Base-by-base conservation (phyloP, 2,329 filamentous ascomycete genomes). In the Botrytis aclada region DNA sequence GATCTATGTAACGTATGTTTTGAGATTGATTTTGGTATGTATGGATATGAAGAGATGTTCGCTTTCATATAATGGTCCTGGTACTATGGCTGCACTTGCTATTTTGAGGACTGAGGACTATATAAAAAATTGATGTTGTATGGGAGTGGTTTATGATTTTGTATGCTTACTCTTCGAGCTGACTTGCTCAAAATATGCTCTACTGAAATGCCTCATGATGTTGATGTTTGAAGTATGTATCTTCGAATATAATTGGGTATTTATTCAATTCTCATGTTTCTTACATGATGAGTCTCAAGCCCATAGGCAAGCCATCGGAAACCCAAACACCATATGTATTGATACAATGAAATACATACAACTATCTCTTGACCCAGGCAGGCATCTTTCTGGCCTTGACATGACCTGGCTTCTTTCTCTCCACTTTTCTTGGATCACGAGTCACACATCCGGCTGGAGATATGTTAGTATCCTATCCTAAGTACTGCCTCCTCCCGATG, bases 361-460 rank as follows among this genome's bases (percentile, higher is more conserved):
- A 74, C 76, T 80, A 82, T 80, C 81, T 80, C 90, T 98, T 98
- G 87, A 98, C 95, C 96, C 97, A 99, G 79, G 96, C 89, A 74
- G 95, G 95, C 90, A 92, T 97, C 90, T 99, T 99, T 84, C 96
- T 93, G 73, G 96, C 95, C 88, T 99, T 99, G 85, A 97, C 84
- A 81, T 94, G 93, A 78, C 96, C 97, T 73, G 94, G 89, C 89
- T 99, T 98, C 91, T 99, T 99, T 83, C 96, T 95, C 85, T 99
- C 96, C 78, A 99, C 97, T 80, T 87, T 90, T 85, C 95, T 94
- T 73, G 91, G 89, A 85, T 99, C 95, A 81, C 95, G 92, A 70
- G 95, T 97, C 76, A 99, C 89, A 83, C 92, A 94, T 76, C 97
- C 97, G 81, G 95, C 96, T 99, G 82, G 72, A 79, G 78, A 73